These are phyloP conservation scores for Cryptosporidium viatorum DNA, from an alignment of 169 alveolate genomes.

Conservation along the genomic window DNA sequence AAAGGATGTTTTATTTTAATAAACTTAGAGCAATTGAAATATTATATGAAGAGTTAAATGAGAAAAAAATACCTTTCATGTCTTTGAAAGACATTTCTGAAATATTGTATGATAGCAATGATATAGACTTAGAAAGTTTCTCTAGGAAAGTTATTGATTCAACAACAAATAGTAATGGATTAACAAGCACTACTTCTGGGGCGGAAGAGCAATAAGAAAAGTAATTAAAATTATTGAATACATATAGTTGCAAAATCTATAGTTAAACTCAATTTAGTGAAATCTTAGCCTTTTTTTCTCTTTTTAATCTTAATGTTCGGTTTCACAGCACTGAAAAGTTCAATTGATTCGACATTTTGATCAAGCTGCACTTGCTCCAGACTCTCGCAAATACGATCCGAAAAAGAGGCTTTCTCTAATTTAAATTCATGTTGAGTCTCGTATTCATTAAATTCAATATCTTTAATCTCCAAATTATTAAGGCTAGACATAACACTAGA, in stretches of 20 bases:
- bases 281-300: slow-evolving; percentile 26
- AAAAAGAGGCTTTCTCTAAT: slow-evolving; percentile 1
- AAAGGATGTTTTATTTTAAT: slow-evolving; percentile 92
- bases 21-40: slow-evolving; percentile 91
- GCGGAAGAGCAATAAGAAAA: slow-evolving; percentile 16
- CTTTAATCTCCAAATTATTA: background rate
- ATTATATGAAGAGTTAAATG: slow-evolving; percentile 85
- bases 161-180: slow-evolving; percentile 31
- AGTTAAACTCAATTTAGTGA: background rate
- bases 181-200: slow-evolving; percentile 67
- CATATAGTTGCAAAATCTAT: background rate
- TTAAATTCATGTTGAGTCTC: background rate
- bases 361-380: slow-evolving; percentile 60
- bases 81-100: slow-evolving; percentile 77
- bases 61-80: slow-evolving; percentile 71
- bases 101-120: slow-evolving; percentile 63
- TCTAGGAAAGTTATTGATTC: slow-evolving; percentile 31
- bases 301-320: slow-evolving; percentile 45
- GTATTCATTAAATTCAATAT: background rate
- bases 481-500: background rate
- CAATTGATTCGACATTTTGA: slow-evolving; percentile 20
- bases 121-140: slow-evolving; percentile 52
- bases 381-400: slow-evolving; percentile 54
- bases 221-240: background rate
- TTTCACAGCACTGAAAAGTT: slow-evolving; percentile 28